A percentile compares a stretch with the other conserved stretches of the same genome.
Conservation (phyloP, 768 basidiomycete genomes). For the Stropharia rugosoannulata region DNA sequence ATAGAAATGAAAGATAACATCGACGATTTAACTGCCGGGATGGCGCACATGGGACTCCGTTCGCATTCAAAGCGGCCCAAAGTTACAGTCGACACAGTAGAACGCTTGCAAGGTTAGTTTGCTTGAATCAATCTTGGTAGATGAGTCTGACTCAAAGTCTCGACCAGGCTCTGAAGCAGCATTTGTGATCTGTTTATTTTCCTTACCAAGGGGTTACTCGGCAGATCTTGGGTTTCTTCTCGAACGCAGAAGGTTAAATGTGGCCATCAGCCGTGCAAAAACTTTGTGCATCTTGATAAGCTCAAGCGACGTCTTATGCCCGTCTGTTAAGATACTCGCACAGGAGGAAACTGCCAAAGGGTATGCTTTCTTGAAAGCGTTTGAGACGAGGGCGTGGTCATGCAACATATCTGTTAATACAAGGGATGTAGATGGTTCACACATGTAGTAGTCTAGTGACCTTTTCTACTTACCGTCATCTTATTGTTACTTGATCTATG, state of each 20-base stretch:
- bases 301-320: conserved; percentile 42
- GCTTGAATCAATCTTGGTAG: neutral
- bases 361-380: conserved; percentile 47
- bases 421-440: conserved; percentile 21
- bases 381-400: conserved; percentile 50
- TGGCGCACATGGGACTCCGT: conserved; percentile 15
- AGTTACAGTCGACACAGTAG: conserved; percentile 49
- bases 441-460: too few relatives aligned
- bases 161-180: conserved; percentile 47
- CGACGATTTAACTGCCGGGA: conserved; percentile 12
- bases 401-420: conserved; percentile 34
- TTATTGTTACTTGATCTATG: too few relatives aligned
- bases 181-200: conserved; percentile 54
- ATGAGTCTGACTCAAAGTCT: neutral
- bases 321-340: conserved; percentile 41
- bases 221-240: conserved; percentile 43
- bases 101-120: conserved; percentile 45
- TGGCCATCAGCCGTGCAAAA: conserved; percentile 53
- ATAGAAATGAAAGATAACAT: conserved; percentile 16
- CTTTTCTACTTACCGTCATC: too few relatives aligned
- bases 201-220: conserved; percentile 36
- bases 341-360: conserved; percentile 46
- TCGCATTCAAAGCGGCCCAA: conserved; percentile 10
- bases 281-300: conserved; percentile 47
- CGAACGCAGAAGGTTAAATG: conserved; percentile 48